Evolutionary conservation across 768 basidiomycete species (phyloP).

Genomic region (Tulasnella sp.): DNA sequence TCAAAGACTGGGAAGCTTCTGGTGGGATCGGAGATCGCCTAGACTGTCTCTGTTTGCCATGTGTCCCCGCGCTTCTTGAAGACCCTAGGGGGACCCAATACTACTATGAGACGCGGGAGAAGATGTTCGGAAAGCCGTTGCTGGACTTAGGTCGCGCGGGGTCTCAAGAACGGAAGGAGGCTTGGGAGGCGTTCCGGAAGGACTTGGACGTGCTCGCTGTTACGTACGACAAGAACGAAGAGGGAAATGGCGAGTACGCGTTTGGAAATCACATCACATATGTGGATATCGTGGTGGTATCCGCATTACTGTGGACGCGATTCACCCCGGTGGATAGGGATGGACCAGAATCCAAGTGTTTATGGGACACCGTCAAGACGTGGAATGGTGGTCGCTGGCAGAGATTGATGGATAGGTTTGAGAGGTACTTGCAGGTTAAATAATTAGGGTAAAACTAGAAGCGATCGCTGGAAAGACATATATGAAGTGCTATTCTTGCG

Average conservation of each 20-base stretch:
- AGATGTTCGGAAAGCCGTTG: not conserved
- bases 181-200: conserved; percentile 8
- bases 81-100: conserved; percentile 7
- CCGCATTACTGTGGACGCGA: conserved; percentile 65
- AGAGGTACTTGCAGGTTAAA: not conserved
- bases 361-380: conserved; percentile 52
- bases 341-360: conserved; percentile 30
- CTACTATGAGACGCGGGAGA: not conserved
- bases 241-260: conserved; percentile 3
- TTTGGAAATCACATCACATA: conserved; percentile 61
- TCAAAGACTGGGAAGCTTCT: conserved; percentile 48
- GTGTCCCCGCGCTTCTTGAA: conserved; percentile 26
- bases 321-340: conserved; percentile 46
- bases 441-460: not conserved
- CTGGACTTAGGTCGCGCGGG: not conserved
- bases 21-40: not conserved
- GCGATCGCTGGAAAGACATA: too few relatives aligned
- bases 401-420: conserved; percentile 37
- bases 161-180: not conserved
- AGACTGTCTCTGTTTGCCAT: conserved; percentile 46
- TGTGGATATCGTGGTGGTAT: conserved; percentile 63
- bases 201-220: not conserved
- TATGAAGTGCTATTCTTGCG: too few relatives aligned
- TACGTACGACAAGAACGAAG: conserved; percentile 7
- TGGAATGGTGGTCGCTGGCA: conserved; percentile 66